Evolutionary conservation across 345 rosid genomes (phyloP), one percentile per base, ranked within the genome.

Genomic region (Gossypium thurberi): DNA sequence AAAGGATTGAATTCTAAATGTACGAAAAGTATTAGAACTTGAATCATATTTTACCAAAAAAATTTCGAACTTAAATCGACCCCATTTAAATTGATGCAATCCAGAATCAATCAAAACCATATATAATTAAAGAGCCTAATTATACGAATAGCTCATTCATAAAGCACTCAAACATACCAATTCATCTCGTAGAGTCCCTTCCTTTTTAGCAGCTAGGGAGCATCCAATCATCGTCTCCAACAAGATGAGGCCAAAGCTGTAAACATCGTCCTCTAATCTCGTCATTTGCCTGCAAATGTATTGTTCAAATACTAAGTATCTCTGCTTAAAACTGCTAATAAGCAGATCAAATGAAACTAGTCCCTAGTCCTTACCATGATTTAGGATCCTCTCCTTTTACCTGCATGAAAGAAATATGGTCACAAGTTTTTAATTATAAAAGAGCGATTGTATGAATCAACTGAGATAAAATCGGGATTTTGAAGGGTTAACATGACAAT

Each of bases 211-310:
- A 7, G 81, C 84, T n/a, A 82, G 86, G 42, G 86, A 43, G 52
- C 97, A 89, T 58, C 98, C 98, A 17, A 92, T 88, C 25, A 94
- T 88, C 17, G 98, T 89, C 79, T 94, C 98, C 11, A 94, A 89
- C 50, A 94, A 82, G 82, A 94, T 84, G 77, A 94, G 86, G 62
- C 98, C 98, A 69, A 94, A 90, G 87, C 88, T 87, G 85, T 94
- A 92, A 55, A 94, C 94, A 74, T 94, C 98, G 52, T 94, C 95
- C 74, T 88, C 92, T 78, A 70, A 69, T 76, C 87, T 87, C 64
- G 77, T 78, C 74, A 65, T 76, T 79, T 78, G 84, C 74, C 97
- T 88, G 86, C 1, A 67, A 21, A 48, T 48, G 1, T 37, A 3
- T 68, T 8, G 56, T 50, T 68, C 57, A 48, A 25, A 8, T 25